Percentiles rank a stretch among this genome's conserved stretches.
phyloP scores from a whole-genome alignment of 2,329 filamentous ascomycete species.

The Calycina herbarum region DNA sequence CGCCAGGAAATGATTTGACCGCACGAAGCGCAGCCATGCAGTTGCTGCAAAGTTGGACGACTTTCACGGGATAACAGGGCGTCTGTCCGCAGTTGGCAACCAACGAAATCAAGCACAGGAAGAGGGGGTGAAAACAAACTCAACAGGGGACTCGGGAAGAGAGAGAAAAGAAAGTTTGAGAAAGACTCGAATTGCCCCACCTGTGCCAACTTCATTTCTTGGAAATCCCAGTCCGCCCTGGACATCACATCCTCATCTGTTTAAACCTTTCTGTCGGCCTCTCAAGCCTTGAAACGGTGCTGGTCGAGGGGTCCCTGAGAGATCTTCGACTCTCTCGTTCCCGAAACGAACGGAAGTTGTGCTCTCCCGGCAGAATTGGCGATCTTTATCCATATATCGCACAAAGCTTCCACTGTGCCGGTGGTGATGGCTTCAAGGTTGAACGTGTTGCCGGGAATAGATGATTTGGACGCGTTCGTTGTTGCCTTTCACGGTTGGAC shows the following conservation, averaged over 20 bases:
- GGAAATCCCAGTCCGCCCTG: constrained; percentile 8
- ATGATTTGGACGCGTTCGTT: not conserved
- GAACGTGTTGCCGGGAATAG: not conserved
- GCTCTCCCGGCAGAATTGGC: not conserved
- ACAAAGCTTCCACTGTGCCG: constrained; percentile 7
- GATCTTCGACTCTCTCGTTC: constrained; percentile 2
- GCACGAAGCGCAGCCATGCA: not conserved
- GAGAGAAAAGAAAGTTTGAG: constrained; percentile 5
- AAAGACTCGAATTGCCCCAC: not conserved
- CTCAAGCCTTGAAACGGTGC: constrained; percentile 6
- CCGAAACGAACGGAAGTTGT: constrained; percentile 6
- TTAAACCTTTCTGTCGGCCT: constrained; percentile 9
- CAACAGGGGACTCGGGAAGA: not conserved
- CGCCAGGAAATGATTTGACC: constrained; percentile 4
- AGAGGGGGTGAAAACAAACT: not conserved
- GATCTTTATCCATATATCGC: constrained; percentile 8
- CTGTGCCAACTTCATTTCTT: constrained; percentile 9
- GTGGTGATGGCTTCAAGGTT: not conserved
- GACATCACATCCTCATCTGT: constrained; percentile 15
- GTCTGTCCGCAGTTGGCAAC: not conserved
- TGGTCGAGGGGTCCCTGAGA: not conserved
- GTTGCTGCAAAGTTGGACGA: not conserved
- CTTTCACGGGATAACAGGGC: not conserved
- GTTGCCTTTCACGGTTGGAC: constrained; percentile 7
- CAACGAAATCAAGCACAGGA: not conserved